Evolutionary conservation across 73 alveolate species (phyloP).

Genomic region (Tetrahymena elliotti): DNA sequence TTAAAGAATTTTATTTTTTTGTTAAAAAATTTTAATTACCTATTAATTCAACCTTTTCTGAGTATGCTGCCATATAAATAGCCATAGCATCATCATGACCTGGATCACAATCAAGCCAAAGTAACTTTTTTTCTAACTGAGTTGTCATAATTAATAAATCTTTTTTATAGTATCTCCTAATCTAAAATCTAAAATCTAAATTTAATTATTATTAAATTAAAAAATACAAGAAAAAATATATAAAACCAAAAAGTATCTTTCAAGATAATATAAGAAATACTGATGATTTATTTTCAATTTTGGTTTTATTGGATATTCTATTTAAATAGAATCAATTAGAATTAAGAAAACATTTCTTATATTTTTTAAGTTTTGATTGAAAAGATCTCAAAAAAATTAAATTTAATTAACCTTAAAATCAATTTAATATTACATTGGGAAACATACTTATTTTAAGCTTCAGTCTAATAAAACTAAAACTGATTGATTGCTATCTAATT

Average conservation of each 20-base stretch:
- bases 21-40: not conserved
- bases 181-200: not conserved
- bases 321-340: no score
- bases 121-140: not conserved
- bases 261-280: not conserved
- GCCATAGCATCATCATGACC: slow-evolving; percentile 42
- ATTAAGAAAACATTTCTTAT: no score
- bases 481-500: no score
- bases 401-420: no score
- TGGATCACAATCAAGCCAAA: slow-evolving; percentile 39
- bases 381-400: not conserved
- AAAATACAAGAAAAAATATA: not conserved
- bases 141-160: not conserved
- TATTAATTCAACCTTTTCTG: not conserved
- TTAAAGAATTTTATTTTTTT: not conserved
- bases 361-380: no score
- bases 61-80: not conserved
- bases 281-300: not conserved
- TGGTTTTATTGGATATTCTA: not conserved
- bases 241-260: not conserved
- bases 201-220: no score
- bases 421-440: not conserved
- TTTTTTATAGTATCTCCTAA: not conserved
- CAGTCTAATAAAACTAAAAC: no score
- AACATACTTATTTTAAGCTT: no score